A percentile compares a stretch with the other conserved stretches of the same genome.
Evolutionary conservation across 345 rosid species (phyloP).

Genomic region (Linum lewisii): DNA sequence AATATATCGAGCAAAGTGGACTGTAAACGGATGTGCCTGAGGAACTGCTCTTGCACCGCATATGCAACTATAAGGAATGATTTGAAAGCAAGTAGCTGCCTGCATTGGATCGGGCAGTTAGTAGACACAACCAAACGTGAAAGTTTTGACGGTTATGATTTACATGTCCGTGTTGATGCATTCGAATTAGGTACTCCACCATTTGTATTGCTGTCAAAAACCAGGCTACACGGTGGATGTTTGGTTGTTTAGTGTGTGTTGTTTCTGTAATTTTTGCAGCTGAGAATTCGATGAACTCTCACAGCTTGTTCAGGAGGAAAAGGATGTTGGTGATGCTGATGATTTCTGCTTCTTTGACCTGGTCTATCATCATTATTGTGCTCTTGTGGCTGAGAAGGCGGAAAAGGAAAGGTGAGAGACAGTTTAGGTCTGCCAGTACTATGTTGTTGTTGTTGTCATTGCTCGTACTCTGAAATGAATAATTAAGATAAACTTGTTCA

Average conservation of each 20-base stretch:
- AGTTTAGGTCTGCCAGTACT: not conserved
- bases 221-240: too few species aligned
- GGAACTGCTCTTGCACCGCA: not conserved
- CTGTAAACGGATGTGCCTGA: not conserved
- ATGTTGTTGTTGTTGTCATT: too few species aligned
- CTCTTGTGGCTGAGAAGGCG: not conserved
- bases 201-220: too few species aligned
- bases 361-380: not conserved
- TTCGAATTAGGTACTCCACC: not conserved
- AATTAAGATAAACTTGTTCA: not conserved
- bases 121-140: not conserved
- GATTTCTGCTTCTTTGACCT: not conserved
- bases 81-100: not conserved
- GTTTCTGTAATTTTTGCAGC: not conserved
- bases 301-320: not conserved
- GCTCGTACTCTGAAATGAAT: too few species aligned
- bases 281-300: not conserved
- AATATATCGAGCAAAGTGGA: not conserved
- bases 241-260: too few species aligned
- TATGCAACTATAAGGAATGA: not conserved
- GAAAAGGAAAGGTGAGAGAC: not conserved
- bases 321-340: not conserved
- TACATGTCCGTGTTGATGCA: not conserved
- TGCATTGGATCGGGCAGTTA: not conserved
- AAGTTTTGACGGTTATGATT: not conserved